phyloP scores from a whole-genome alignment of 2,329 filamentous ascomycete species.

The Neopestalotiopsis sp. region DNA sequence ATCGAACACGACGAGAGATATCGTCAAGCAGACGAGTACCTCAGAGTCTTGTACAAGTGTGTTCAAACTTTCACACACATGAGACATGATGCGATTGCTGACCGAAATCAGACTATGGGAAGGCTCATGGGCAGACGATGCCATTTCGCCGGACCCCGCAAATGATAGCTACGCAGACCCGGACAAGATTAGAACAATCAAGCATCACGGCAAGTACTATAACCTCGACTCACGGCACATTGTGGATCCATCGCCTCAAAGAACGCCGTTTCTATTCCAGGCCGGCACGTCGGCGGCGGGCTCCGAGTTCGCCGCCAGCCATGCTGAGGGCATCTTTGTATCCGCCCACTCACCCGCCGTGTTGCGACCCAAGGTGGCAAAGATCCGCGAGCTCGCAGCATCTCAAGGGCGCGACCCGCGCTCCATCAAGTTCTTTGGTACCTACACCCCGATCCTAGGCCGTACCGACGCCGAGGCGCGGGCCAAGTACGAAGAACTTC shows the following conservation, averaged over 20 bases:
- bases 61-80: slow-evolving; percentile 22
- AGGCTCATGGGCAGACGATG: slow-evolving; percentile 63
- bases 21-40: slow-evolving; percentile 65
- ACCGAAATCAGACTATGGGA: slow-evolving; percentile 51
- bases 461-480: slow-evolving; percentile 58
- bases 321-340: slow-evolving; percentile 66
- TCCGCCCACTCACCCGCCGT: slow-evolving; percentile 56
- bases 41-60: slow-evolving; percentile 66
- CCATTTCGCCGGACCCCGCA: slow-evolving; percentile 57
- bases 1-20: slow-evolving; percentile 69
- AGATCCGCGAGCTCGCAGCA: slow-evolving; percentile 56
- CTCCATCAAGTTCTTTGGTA: slow-evolving; percentile 61
- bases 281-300: slow-evolving; percentile 65
- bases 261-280: slow-evolving; percentile 63
- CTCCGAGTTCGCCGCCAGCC: slow-evolving; percentile 58
- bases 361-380: slow-evolving; percentile 54
- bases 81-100: no score
- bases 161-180: slow-evolving; percentile 64
- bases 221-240: slow-evolving; percentile 49
- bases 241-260: slow-evolving; percentile 60
- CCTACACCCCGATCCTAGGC: slow-evolving; percentile 55
- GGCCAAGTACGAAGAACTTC: slow-evolving; percentile 55
- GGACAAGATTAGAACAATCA: slow-evolving; percentile 63
- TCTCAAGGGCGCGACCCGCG: slow-evolving; percentile 59
- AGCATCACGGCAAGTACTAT: slow-evolving; percentile 64